These are phyloP conservation scores for Aspergillus intermedius DNA, from an alignment of 2,329 filamentous ascomycete genomes.

Conservation along the genomic window DNA sequence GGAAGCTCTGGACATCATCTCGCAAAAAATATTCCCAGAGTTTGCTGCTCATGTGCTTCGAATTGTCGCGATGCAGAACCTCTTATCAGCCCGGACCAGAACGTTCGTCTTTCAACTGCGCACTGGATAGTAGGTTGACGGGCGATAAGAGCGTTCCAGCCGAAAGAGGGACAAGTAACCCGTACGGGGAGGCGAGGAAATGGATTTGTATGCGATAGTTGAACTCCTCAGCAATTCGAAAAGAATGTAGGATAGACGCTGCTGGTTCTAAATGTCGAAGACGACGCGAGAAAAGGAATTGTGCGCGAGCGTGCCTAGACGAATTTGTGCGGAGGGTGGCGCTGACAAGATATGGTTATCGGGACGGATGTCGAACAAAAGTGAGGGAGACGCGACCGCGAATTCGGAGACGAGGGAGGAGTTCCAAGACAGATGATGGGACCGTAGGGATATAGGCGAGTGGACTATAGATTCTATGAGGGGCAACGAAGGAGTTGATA, in stretches of 20 bases:
- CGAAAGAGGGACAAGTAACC: constrained; percentile 3
- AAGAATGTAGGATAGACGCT: background rate
- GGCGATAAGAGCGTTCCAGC: constrained; percentile 25
- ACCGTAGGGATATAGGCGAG: background rate
- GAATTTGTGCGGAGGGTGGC: constrained; percentile 11
- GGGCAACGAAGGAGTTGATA: background rate
- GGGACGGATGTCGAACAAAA: constrained; percentile 6
- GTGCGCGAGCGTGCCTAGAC: background rate
- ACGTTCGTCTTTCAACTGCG: constrained; percentile 91
- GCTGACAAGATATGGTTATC: constrained; percentile 13
- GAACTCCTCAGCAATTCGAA: constrained; percentile 1
- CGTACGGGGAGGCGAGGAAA: constrained; percentile 6
- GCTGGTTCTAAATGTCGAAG: background rate
- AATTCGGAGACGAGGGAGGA: background rate
- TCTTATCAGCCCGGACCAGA: constrained; percentile 53
- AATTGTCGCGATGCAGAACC: constrained; percentile 27
- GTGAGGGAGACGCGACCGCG: constrained; percentile 9
- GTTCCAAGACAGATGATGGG: background rate
- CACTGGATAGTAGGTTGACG: constrained; percentile 59
- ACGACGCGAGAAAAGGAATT: background rate
- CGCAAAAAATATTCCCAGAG: constrained; percentile 96
- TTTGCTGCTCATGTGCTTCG: constrained; percentile 81
- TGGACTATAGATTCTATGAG: background rate
- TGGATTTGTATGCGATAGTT: constrained; percentile 11
- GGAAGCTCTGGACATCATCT: constrained; percentile 95